Base-by-base conservation (phyloP, 2,329 filamentous ascomycete genomes). In the Fusarium circinatum region DNA sequence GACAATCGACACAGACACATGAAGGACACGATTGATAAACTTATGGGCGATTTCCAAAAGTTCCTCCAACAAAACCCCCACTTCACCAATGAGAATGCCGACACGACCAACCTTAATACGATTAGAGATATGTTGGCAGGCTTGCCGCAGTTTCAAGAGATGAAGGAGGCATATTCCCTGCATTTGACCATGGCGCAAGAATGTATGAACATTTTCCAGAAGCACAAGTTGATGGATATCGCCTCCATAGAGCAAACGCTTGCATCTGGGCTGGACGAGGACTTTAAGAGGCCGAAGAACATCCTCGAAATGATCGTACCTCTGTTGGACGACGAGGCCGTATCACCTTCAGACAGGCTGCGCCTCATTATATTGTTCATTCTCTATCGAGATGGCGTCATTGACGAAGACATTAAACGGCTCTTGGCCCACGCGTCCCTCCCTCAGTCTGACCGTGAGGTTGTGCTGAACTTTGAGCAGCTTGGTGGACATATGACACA, bases 101-200 rank as follows among this genome's bases (percentile, higher is more conserved):
- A 93, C 64, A 89, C 91, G 38, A 92, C 92, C 45, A 97, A 90
- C 79, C 86, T 99, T 62, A 97, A 95, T 83, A 93, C 94, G 32
- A 98, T 99, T 83, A 94, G 96, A 79, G 95, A 98, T 82, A 99
- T 99, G 96, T 86, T 99, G 84, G 96, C 94, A 20, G 96, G 95
- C 14, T 85, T 99, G 67, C 95, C 95, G 18, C 94, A 98, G 79
- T 99, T 98, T 79, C 94, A 97, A 79, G 93, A 97, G 82, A 94
- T 96, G 87, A 98, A 98, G 82, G 94, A 97, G 80, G 92, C 94
- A 4, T 99, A 98, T 82, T 96, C 95, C 0, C 85, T 99, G 61
- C 96, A 99, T 83, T 86, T 99, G 47, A 96, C 92, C 75, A 98
- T 99, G 96, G 96, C 96, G 4, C 93, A 98, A 80, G 95, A 98